phyloP scores from a whole-genome alignment of 768 basidiomycete species.

The Lentinula aciculospora region DNA sequence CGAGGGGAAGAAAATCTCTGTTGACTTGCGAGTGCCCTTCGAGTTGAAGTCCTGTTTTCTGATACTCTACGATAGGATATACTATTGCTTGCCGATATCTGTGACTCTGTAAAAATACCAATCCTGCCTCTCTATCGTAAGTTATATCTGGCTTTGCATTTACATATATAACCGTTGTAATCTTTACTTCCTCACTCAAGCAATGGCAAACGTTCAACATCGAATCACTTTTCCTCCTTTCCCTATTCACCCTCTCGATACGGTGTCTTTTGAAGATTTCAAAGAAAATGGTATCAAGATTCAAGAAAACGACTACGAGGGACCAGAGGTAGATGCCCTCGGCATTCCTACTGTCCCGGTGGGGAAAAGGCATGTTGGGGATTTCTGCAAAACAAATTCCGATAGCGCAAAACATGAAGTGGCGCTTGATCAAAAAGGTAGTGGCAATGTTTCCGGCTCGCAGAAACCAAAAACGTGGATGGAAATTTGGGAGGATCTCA shows the following conservation, averaged over 20 bases:
- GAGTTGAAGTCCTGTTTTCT: no score
- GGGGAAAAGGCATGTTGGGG: constrained; percentile 39
- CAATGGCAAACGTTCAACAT: neutral
- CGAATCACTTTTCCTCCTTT: constrained; percentile 34
- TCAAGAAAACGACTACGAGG: constrained; percentile 38
- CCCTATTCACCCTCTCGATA: constrained; percentile 39
- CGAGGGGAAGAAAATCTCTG: no score
- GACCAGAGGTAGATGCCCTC: constrained; percentile 58
- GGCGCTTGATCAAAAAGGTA: neutral
- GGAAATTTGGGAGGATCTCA: neutral
- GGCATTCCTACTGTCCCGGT: constrained; percentile 65
- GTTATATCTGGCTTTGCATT: no score
- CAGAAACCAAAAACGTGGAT: constrained; percentile 30
- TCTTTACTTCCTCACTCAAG: neutral
- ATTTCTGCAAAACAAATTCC: constrained; percentile 52
- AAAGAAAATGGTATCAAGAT: constrained; percentile 44
- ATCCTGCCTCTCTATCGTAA: no score
- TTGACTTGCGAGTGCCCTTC: no score
- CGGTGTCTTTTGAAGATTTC: constrained; percentile 52
- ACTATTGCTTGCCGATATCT: no score
- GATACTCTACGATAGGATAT: no score
- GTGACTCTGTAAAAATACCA: no score
- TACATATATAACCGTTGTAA: neutral
- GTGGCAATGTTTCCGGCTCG: neutral
- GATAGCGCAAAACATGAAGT: constrained; percentile 7